Percentiles rank a stretch among this genome's conserved stretches.
phyloP scores from a whole-genome alignment of 163 green algal species.

The Chlamydomonas reinhardtii region DNA sequence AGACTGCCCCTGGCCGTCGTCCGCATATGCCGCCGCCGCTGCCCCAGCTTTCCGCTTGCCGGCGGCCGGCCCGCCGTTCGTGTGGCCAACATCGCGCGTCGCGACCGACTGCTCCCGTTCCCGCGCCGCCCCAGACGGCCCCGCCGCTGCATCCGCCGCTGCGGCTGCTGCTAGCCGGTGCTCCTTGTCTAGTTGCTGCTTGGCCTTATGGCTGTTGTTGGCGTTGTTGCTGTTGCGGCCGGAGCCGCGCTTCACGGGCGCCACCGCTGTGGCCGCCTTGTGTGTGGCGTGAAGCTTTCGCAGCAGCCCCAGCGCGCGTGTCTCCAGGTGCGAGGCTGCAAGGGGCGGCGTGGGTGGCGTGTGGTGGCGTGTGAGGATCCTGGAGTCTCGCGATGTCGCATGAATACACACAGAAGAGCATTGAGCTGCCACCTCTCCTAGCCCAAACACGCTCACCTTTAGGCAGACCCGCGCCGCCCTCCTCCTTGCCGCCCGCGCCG shows the following conservation, averaged over 20 bases:
- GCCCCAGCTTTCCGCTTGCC: slow-evolving; percentile 32
- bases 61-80: neutral
- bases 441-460: slow-evolving; percentile 46
- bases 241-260: neutral
- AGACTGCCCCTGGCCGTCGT: neutral
- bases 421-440: no score
- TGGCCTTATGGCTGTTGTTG: neutral
- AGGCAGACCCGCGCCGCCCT: slow-evolving; percentile 21
- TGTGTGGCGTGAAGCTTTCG: slow-evolving; percentile 73
- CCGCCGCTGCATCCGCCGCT: neutral
- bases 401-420: no score
- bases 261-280: slow-evolving; percentile 15
- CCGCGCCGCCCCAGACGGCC: neutral
- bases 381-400: no score
- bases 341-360: neutral
- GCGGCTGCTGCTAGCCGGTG: neutral
- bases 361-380: no score
- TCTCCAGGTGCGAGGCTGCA: slow-evolving; percentile 85
- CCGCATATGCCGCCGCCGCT: neutral
- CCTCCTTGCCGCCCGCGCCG: slow-evolving; percentile 5
- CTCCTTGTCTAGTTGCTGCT: slow-evolving; percentile 8
- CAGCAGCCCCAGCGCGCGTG: slow-evolving; percentile 78
- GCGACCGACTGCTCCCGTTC: neutral
- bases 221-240: no score
- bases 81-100: neutral